Percentiles rank a stretch among this genome's conserved stretches.
These are phyloP conservation scores for Suhomyces wounanorum DNA, from an alignment of 1,139 yeast species.

Conservation along the genomic window DNA sequence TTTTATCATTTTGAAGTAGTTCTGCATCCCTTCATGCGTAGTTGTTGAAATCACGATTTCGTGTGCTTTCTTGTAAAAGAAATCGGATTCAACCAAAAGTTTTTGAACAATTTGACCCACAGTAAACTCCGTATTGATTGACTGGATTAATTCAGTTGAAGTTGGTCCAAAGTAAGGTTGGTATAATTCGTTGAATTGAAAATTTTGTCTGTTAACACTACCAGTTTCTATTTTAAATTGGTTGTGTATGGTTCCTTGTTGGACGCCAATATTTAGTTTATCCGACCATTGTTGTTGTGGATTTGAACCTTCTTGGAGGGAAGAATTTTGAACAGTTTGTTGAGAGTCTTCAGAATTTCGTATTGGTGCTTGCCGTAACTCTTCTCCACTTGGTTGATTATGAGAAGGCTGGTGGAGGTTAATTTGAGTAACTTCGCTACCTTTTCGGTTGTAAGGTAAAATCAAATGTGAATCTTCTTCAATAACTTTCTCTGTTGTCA, in stretches of 20 bases:
- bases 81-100: constrained; percentile 24
- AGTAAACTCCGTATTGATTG: background rate
- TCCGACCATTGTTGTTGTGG: too few species aligned
- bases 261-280: too few species aligned
- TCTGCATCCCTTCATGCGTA: constrained; percentile 20
- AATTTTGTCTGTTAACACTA: background rate
- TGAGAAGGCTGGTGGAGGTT: too few species aligned
- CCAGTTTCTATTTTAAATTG: background rate
- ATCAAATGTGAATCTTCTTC: background rate
- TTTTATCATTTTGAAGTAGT: constrained; percentile 40
- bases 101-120: constrained; percentile 9
- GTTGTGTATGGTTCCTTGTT: background rate
- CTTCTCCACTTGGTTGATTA: too few species aligned
- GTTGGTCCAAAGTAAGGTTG: constrained; percentile 4
- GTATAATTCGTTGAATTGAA: background rate
- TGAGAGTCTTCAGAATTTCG: too few species aligned
- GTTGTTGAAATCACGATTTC: constrained; percentile 17
- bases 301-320: too few species aligned
- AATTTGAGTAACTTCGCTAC: background rate
- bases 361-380: too few species aligned
- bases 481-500: background rate
- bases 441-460: background rate
- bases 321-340: too few species aligned
- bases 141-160: background rate
- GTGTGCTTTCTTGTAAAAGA: constrained; percentile 31